Base-by-base conservation (phyloP, 2,329 filamentous ascomycete species). In the Pseudocercospora cruenta region DNA sequence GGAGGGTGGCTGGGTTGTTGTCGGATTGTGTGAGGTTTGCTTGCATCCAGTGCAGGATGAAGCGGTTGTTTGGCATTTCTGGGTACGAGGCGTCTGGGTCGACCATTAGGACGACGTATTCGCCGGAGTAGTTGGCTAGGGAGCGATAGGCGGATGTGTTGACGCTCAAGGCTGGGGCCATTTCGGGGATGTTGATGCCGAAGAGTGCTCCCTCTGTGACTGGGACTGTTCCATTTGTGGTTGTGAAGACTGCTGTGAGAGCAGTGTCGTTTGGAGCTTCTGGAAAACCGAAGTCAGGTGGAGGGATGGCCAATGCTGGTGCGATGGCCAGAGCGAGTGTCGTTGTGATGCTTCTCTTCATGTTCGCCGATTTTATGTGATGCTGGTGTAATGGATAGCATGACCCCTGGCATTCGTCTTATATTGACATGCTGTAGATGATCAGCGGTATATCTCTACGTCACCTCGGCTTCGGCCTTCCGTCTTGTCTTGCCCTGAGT, bases 21-120 rank as follows among this genome's bases (percentile, higher is more conserved):
- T 28, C 51, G 10, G 24, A 24, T 14, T 63, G 63, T 1, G 55
- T 62, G 14, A 66, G 28, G 45, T 66, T 66, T 21, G 47, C 43
- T 22, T 65, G 66, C 39, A 68, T 31, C 66, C 66, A 68, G 51
- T 68, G 66, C 14, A 68, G 63, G 24, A 61, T 58, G 57, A 68
- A 68, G 6, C 66, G 54, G 2, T 51, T 53, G 26, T 36, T 61
- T 9, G 66, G 66, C 19, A 63, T 60, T 36, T 68, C 55, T n/a
- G 63, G 66, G 31, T 65, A 68, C 31, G 60, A 59, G 9, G 66
- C 66, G 51, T 68, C 66, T 16, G 66, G 66, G 24, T 68, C 66
- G 26, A 68, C 66, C 66, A 68, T 68, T 7, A 68, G 28, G 49
- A 66, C 51, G 33, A 53, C 26, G 39, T 66, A 68, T 55, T 55